phyloP scores from a whole-genome alignment of 768 basidiomycete genomes.

The Suillus spraguei region DNA sequence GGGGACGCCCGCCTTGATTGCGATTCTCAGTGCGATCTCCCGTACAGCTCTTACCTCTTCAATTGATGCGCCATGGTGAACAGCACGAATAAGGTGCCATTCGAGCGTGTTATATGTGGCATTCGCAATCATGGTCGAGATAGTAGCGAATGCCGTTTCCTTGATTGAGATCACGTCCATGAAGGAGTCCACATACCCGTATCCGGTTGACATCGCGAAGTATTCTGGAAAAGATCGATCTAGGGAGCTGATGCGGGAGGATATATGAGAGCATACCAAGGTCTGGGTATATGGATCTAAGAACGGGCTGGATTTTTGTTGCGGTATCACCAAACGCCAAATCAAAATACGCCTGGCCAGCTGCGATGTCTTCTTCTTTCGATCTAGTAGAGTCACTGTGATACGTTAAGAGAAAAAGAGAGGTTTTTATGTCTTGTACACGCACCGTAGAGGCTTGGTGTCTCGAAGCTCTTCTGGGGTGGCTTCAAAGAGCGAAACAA shows the following conservation, averaged over 20 bases:
- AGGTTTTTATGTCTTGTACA: neutral
- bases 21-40: constrained; percentile 54
- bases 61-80: constrained; percentile 53
- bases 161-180: constrained; percentile 46
- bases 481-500: constrained; percentile 51
- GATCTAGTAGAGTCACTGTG: constrained; percentile 45
- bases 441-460: constrained; percentile 47
- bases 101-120: constrained; percentile 62
- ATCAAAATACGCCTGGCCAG: constrained; percentile 48
- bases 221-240: constrained; percentile 40
- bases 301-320: constrained; percentile 43
- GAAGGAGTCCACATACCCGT: constrained; percentile 57
- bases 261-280: constrained; percentile 47
- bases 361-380: constrained; percentile 43
- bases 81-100: constrained; percentile 67
- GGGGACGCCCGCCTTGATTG: constrained; percentile 45
- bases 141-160: constrained; percentile 61
- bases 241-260: neutral
- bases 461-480: constrained; percentile 57
- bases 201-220: constrained; percentile 55
- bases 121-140: constrained; percentile 59
- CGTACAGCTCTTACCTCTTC: constrained; percentile 58
- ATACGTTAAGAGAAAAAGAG: neutral
- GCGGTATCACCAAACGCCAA: constrained; percentile 62
- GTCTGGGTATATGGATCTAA: constrained; percentile 60